phyloP scores from a whole-genome alignment of 2,329 filamentous ascomycete genomes.

The Monosporascus sp. region DNA sequence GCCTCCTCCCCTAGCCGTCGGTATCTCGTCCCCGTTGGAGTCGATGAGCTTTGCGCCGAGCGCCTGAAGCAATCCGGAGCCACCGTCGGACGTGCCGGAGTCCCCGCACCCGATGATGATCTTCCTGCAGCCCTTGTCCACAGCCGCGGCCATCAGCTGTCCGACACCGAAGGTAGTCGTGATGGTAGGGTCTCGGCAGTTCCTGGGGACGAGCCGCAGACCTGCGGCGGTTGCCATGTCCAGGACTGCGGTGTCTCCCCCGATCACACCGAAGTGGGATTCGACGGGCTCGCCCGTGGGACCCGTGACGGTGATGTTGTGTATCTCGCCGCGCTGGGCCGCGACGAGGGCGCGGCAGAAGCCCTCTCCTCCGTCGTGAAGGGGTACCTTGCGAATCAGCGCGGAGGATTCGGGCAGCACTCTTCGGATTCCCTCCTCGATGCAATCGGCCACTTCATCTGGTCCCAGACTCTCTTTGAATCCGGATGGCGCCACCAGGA shows the following conservation, averaged over 20 bases:
- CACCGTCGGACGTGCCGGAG: constrained; percentile 48
- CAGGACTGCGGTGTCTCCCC: constrained; percentile 34
- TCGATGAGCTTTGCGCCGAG: constrained; percentile 41
- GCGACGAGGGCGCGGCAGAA: constrained; percentile 41
- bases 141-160: constrained; percentile 38
- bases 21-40: constrained; percentile 28
- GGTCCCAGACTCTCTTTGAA: constrained; percentile 49
- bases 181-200: constrained; percentile 37
- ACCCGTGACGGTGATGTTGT: constrained; percentile 33
- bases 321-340: constrained; percentile 34
- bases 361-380: constrained; percentile 49
- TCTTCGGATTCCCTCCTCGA: constrained; percentile 40
- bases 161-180: constrained; percentile 49
- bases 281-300: constrained; percentile 35
- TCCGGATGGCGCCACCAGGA: constrained; percentile 47
- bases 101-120: constrained; percentile 49
- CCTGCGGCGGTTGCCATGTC: constrained; percentile 50
- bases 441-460: constrained; percentile 42
- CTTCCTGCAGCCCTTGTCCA: constrained; percentile 37
- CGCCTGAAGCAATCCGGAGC: constrained; percentile 48
- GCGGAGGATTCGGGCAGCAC: constrained; percentile 33
- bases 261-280: constrained; percentile 42
- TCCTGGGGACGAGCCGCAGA: constrained; percentile 40
- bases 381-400: constrained; percentile 38
- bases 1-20: constrained; percentile 34